Evolutionary conservation across 768 basidiomycete genomes (phyloP), one percentile per base, ranked within the genome.

Genomic region (Kwoniella sp.): DNA sequence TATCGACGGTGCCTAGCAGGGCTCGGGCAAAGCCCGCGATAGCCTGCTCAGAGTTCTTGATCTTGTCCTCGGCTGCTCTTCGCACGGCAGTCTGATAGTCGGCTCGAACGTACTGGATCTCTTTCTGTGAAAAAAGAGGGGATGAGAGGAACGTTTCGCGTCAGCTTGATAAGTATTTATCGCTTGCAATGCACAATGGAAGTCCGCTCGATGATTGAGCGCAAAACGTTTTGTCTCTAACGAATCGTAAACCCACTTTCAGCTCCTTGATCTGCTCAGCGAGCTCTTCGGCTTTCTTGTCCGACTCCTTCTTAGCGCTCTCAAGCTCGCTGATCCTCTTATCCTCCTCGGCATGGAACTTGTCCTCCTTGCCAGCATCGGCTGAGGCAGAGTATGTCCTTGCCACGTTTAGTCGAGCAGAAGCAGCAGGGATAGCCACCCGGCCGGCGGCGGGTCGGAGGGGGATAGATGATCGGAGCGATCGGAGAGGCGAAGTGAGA

Each of bases 81-180:
- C 93, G 90, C 78, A 94, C 93, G 50, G 96, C 85, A 81, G 98
- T 99, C 50, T 95, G 83, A 82, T 93, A 93, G 83, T 99, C 96
- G 73, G 96, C 96, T 78, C 93, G 90, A 63, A 91, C 85, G 79
- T 97, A 96, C 53, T 90, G 88, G 73, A 96, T 85, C 68, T 93
- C 91, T 79, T 88, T 85, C 95, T 96, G 80, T 22, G 51, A 67
- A 37, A 20, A 50, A 50, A 61, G 31, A 15, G 57, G 71, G 5
- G 52, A 70, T 20, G 9, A 30, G 29, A n/a, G n/a, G n/a, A n/a
- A n/a, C n/a, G n/a, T n/a, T n/a, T n/a, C n/a, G n/a, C n/a, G n/a
- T n/a, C n/a, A n/a, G n/a, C n/a, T n/a, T n/a, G n/a, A n/a, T n/a
- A n/a, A n/a, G n/a, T n/a, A n/a, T n/a, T n/a, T n/a, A n/a, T n/a